Evolutionary conservation across 192 early-diverging fungal genomes (phyloP).

Genomic region (Coemansia sp.): DNA sequence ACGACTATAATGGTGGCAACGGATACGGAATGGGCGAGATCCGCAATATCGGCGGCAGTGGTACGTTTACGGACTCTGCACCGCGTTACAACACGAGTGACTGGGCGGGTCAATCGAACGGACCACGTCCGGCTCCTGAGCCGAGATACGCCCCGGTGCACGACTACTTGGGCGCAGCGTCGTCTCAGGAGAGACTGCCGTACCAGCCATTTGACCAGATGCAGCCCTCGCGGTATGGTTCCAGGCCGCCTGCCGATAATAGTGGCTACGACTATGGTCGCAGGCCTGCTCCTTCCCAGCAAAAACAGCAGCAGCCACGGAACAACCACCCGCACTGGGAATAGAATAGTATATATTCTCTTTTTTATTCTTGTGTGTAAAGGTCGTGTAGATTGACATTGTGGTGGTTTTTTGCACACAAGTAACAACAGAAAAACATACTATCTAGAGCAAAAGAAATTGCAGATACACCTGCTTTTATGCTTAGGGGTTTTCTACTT

Average conservation of each 20-base stretch:
- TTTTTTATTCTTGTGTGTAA: not conserved
- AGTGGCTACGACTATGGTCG: not conserved
- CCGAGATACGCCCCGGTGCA: not conserved
- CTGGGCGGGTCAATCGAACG: not conserved
- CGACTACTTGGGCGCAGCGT: not conserved
- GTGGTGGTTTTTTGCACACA: not conserved
- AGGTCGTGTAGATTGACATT: not conserved
- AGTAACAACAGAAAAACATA: no score
- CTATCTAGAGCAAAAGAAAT: no score
- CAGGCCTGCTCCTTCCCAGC: not conserved
- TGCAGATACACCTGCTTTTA: no score
- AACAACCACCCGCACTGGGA: conserved; percentile 38
- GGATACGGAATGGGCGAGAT: not conserved
- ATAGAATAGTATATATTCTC: not conserved
- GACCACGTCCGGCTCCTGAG: not conserved
- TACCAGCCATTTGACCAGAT: conserved; percentile 1
- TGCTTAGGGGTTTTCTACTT: no score
- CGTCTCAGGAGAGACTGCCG: not conserved
- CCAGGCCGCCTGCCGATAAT: not conserved
- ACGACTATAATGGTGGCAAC: not conserved
- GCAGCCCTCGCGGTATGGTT: conserved; percentile 4
- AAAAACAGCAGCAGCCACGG: conserved; percentile 12
- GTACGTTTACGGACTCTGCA: not conserved
- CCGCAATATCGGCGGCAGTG: not conserved
- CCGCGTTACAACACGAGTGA: not conserved